phyloP scores from a whole-genome alignment of 164 flowering plant genomes.

The Magnolia changhungtana region DNA sequence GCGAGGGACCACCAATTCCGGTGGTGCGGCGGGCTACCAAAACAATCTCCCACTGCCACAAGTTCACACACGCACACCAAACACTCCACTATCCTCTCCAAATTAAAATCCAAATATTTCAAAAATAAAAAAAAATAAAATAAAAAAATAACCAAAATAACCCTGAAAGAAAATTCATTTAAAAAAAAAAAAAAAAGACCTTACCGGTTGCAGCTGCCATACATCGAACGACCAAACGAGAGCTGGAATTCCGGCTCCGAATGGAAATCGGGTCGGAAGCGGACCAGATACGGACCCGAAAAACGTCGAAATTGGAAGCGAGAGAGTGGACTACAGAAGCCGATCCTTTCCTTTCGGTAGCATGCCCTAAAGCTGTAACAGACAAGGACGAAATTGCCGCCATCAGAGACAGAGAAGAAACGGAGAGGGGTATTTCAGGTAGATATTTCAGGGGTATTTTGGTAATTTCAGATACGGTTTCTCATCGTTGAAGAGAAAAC shows the following conservation, averaged over 20 bases:
- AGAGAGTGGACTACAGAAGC: conserved; percentile 7
- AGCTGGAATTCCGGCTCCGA: conserved; percentile 17
- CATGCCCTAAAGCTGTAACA: conserved; percentile 25
- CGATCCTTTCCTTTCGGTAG: conserved; percentile 15
- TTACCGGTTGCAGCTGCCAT: conserved; percentile 30
- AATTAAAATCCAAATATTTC: background rate
- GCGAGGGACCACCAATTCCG: background rate
- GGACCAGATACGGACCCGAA: conserved; percentile 13
- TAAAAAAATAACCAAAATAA: background rate
- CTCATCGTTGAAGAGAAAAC: conserved; percentile 1
- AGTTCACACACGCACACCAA: background rate
- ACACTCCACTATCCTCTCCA: background rate
- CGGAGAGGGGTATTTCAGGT: background rate
- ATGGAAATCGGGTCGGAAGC: conserved; percentile 12
- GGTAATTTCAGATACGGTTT: background rate
- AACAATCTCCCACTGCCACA: background rate
- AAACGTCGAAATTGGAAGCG: conserved; percentile 11
- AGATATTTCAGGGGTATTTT: background rate
- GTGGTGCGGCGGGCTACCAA: background rate
- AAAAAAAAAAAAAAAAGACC: background rate
- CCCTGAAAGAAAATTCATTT: no score
- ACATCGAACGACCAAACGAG: conserved; percentile 31
- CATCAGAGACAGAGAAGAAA: conserved; percentile 14
- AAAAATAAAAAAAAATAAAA: background rate
- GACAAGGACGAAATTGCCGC: conserved; percentile 34